Conservation (phyloP, 2,329 filamentous ascomycete genomes). For the Cladosporium sp. region DNA sequence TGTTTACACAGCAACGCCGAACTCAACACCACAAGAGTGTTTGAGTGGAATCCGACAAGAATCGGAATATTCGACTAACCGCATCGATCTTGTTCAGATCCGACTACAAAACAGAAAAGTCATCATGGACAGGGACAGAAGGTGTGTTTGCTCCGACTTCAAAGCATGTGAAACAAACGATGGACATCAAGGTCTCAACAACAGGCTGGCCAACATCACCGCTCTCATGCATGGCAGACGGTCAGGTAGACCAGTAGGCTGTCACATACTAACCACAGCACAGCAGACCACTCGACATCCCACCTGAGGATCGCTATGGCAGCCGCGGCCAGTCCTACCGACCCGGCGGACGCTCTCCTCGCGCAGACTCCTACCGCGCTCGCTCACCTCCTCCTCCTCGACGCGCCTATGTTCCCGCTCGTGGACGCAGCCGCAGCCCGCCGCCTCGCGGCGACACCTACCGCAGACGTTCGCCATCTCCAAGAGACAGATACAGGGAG, state of each 20-base stretch:
- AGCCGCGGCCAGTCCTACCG: slow-evolving; percentile 35
- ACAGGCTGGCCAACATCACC: no score
- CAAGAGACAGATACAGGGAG: slow-evolving; percentile 23
- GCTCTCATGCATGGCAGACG: no score
- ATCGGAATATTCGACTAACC: neutral
- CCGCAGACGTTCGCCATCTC: slow-evolving; percentile 29
- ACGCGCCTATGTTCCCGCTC: slow-evolving; percentile 31
- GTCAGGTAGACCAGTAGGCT: no score
- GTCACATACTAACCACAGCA: neutral
- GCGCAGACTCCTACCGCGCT: slow-evolving; percentile 15
- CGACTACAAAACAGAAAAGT: neutral
- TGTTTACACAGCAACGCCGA: slow-evolving; percentile 11
- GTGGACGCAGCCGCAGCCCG: slow-evolving; percentile 13
- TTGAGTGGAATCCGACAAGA: neutral
- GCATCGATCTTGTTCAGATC: neutral
- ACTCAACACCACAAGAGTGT: neutral
- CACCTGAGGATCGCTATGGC: slow-evolving; percentile 31
- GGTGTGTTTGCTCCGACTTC: slow-evolving; percentile 33
- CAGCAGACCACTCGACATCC: slow-evolving; percentile 22
- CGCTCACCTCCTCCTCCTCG: slow-evolving; percentile 41
- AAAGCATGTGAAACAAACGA: neutral
- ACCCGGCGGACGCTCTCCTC: slow-evolving; percentile 23
- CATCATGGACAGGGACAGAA: slow-evolving; percentile 37
- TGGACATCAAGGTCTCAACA: no score
- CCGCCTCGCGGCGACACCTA: slow-evolving; percentile 22